Conservation (phyloP, 257 asterid species). For the Pogostemon cablin region DNA sequence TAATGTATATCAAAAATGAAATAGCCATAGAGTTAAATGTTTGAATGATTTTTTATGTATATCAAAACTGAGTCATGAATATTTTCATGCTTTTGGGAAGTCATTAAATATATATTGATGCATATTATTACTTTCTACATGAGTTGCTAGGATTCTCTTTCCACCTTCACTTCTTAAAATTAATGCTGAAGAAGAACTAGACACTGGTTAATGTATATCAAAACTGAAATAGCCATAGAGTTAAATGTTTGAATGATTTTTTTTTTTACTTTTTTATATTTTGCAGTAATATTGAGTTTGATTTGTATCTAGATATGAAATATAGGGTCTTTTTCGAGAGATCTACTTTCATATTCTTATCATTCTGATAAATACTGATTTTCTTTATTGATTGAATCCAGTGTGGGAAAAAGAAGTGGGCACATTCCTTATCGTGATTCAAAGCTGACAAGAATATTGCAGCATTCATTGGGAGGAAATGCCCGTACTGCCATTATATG, state of each 20-base stretch:
- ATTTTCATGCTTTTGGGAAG: neutral
- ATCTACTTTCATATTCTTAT: neutral
- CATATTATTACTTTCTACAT: neutral
- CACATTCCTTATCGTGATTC: constrained; percentile 95
- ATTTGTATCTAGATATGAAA: neutral
- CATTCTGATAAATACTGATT: constrained; percentile 21
- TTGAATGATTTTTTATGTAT: neutral
- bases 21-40: neutral
- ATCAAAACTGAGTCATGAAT: neutral
- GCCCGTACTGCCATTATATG: constrained; percentile 98
- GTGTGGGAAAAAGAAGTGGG: constrained; percentile 91
- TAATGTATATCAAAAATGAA: neutral
- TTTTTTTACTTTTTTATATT: neutral
- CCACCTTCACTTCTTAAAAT: neutral
- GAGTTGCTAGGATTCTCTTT: neutral
- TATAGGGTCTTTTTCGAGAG: neutral
- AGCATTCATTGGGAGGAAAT: constrained; percentile 97
- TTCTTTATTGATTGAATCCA: constrained; percentile 37
- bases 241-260: neutral
- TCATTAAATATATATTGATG: too few species aligned
- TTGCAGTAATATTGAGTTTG: neutral
- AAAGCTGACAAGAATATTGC: constrained; percentile 93
- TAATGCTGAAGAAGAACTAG: neutral
- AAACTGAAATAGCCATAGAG: neutral
- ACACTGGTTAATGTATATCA: neutral